phyloP scores from a whole-genome alignment of 2,329 filamentous ascomycete species.

The Aureobasidium sp. region DNA sequence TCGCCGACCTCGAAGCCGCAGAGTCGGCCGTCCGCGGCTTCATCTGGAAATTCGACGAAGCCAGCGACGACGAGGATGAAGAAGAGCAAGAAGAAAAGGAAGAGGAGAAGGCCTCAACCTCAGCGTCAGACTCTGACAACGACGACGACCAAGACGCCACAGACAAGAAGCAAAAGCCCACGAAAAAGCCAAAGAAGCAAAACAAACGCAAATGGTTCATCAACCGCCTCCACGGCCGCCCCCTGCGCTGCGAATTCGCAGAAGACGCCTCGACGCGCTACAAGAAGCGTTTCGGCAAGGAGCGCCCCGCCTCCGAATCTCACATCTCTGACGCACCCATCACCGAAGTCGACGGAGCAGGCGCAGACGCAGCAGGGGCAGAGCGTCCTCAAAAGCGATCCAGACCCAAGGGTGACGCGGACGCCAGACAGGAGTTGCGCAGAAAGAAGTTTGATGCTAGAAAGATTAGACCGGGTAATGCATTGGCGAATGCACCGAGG shows the following conservation, averaged over 20 bases:
- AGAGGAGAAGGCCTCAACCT: conserved; percentile 15
- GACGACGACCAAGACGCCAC: conserved; percentile 25
- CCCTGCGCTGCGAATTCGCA: conserved; percentile 82
- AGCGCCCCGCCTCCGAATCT: conserved; percentile 23
- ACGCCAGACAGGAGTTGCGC: conserved; percentile 23
- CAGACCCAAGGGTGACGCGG: conserved; percentile 23
- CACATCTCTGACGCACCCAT: conserved; percentile 14
- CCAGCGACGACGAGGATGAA: conserved; percentile 37
- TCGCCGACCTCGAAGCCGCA: conserved; percentile 68
- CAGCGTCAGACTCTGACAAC: conserved; percentile 28
- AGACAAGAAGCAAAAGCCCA: conserved; percentile 19
- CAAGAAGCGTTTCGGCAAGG: conserved; percentile 83
- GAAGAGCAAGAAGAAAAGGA: conserved; percentile 30
- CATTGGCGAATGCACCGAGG: conserved; percentile 44
- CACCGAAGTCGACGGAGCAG: conserved; percentile 19
- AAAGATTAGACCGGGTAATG: conserved; percentile 35
- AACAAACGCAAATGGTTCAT: conserved; percentile 64
- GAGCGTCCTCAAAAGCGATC: conserved; percentile 20
- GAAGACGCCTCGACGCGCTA: conserved; percentile 85
- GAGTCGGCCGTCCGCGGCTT: conserved; percentile 73
- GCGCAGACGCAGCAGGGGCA: too few relatives aligned
- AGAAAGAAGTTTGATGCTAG: conserved; percentile 35
- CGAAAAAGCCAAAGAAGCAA: conserved; percentile 33
- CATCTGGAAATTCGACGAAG: conserved; percentile 54
- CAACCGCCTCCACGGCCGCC: conserved; percentile 70